A percentile compares a stretch with the other conserved stretches of the same genome.
Evolutionary conservation across 176 grass and related monocot genomes (phyloP).

Genomic region (bread wheat (Triticum aestivum)): DNA sequence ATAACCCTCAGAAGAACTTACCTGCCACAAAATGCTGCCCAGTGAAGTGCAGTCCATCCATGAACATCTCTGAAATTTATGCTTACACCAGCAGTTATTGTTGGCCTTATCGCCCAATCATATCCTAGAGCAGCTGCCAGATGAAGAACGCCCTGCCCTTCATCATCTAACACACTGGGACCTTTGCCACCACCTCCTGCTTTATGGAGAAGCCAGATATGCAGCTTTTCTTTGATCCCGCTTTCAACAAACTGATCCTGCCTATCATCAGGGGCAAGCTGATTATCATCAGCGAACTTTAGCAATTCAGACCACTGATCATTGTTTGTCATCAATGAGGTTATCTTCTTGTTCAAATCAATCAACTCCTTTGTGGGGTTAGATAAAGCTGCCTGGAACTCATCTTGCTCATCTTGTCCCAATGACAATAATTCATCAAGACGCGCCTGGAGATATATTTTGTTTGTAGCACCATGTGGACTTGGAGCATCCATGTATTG

Average conservation of each 20-base stretch:
- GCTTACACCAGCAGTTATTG: constrained; percentile 66
- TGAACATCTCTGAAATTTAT: constrained; percentile 88
- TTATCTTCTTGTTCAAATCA: constrained; percentile 77
- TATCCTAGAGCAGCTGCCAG: constrained; percentile 81
- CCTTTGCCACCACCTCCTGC: constrained; percentile 54
- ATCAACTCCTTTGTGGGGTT: constrained; percentile 52
- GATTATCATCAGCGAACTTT: constrained; percentile 60
- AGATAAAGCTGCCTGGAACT: constrained; percentile 40
- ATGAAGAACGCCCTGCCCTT: constrained; percentile 89
- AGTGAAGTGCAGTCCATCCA: constrained; percentile 94
- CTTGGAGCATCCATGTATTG: constrained; percentile 59
- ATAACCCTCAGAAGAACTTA: constrained; percentile 22
- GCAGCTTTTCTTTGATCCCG: constrained; percentile 71
- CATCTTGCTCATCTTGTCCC: constrained; percentile 47
- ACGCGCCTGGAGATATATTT: constrained; percentile 61
- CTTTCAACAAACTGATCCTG: constrained; percentile 60
- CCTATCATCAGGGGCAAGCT: constrained; percentile 34
- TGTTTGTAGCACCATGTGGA: constrained; percentile 51
- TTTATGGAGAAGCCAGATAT: constrained; percentile 85
- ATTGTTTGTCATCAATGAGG: constrained; percentile 56
- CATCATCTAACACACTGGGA: constrained; percentile 70
- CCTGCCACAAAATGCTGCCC: constrained; percentile 96
- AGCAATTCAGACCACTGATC: constrained; percentile 76
- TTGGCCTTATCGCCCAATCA: constrained; percentile 85
- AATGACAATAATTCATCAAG: constrained; percentile 73